A percentile compares a stretch with the other conserved stretches of the same genome.
phyloP scores from a whole-genome alignment of 2,329 filamentous ascomycete species.

The Paecilomyces niveus region DNA sequence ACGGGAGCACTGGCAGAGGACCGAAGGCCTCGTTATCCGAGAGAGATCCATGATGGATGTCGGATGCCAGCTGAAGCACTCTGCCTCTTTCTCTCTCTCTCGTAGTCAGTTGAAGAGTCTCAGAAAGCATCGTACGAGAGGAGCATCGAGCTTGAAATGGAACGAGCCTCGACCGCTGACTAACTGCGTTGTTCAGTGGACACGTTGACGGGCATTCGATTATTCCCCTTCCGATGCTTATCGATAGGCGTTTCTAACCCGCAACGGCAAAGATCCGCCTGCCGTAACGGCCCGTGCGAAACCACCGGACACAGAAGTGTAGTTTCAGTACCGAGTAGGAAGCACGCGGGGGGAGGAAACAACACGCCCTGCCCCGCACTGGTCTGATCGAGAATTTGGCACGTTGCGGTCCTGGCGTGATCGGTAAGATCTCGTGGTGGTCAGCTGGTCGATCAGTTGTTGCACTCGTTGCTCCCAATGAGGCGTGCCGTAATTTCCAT shows the following conservation, averaged over 20 bases:
- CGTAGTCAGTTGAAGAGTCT: not conserved
- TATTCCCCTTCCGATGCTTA: not conserved
- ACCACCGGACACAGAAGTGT: too few species aligned
- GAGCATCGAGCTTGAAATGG: not conserved
- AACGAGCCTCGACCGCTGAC: not conserved
- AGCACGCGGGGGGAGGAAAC: not conserved
- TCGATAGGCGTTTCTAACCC: not conserved
- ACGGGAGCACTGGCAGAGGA: slow-evolving; percentile 30
- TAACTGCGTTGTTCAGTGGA: too few species aligned
- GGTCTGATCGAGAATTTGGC: not conserved
- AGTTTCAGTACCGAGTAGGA: too few species aligned
- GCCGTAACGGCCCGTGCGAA: too few species aligned
- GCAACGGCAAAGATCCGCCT: too few species aligned
- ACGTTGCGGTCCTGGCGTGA: too few species aligned
- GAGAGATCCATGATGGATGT: slow-evolving; percentile 26
- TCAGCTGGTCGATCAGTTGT: not conserved
- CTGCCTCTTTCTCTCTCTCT: not conserved
- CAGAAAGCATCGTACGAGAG: not conserved
- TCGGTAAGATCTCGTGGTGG: not conserved
- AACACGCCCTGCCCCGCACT: not conserved
- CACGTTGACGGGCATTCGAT: not conserved
- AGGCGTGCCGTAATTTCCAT: slow-evolving; percentile 7
- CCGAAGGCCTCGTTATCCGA: slow-evolving; percentile 27
- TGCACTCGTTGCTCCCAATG: slow-evolving; percentile 1
- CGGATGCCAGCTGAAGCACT: not conserved